Base-by-base conservation (phyloP, 306 rosid species). In the Luffa acutangula region DNA sequence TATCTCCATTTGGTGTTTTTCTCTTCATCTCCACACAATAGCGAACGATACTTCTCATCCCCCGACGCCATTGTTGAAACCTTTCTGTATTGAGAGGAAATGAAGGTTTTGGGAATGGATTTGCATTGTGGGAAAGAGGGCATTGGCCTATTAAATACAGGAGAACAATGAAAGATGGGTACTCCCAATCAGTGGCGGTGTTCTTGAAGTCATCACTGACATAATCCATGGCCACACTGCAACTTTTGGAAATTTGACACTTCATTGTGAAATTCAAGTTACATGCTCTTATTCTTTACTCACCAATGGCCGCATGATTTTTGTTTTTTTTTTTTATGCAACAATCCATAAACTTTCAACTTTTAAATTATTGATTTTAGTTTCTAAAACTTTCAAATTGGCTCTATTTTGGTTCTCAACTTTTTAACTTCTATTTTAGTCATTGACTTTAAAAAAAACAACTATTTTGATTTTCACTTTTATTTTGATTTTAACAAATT, bases 1-100 rank as follows among this genome's bases (percentile, higher is more conserved):
- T 45, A 87, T 79, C 64, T 85, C 96, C 96, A 91, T 43, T 82
- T 65, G 79, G 76, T 91, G 83, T 85, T 82, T 81, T 85, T 87
- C 86, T 86, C 89, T 41, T 10, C 82, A 63, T 91, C 96, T 75
- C 63, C 88, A 8, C 21, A 51, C 85, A 90, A 41, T 25, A n/a
- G 81, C 2, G 83, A 41, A 0, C 93, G 87, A 73, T 89, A 89
- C 72, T 58, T 86, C 67, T 89, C 91, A 67, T 77, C 83, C 80
- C 53, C 62, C 13, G 3, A 49, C n/a, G 42, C 81, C 69, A 62
- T 66, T 0, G 83, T 37, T 37, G 6, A 85, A 48, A 20, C 80
- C 9, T 17, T 5, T 53, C 0, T 1, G 52, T 46, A 46, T 46
- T 3, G 2, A 52, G 56, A 51, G n/a, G n/a, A 13, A 63, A 63